phyloP scores from a whole-genome alignment of 164 flowering plant species.

The Dillenia turbinata region DNA sequence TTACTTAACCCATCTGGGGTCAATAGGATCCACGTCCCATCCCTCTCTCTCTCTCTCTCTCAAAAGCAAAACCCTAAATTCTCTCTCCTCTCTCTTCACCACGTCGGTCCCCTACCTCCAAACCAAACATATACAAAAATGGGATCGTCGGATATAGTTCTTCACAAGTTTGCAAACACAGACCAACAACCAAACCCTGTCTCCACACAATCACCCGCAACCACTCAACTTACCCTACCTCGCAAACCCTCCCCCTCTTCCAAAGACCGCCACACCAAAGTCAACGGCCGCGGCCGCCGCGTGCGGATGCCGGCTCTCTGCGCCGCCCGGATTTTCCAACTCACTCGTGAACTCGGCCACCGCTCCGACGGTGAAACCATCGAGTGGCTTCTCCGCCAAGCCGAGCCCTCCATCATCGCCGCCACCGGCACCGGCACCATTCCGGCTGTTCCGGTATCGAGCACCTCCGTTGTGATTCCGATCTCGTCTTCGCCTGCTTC shows the following conservation, averaged over 20 bases:
- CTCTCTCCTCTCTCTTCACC: too few relatives aligned
- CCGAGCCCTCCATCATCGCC: conserved; percentile 55
- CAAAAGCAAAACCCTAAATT: too few relatives aligned
- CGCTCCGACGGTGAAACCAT: conserved; percentile 64
- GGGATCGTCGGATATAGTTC: too few relatives aligned
- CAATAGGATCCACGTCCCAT: too few relatives aligned
- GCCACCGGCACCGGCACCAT: conserved; percentile 51
- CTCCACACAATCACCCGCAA: too few relatives aligned
- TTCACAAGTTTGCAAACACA: too few relatives aligned
- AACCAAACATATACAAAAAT: too few relatives aligned
- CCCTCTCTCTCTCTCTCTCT: too few relatives aligned
- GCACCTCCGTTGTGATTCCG: conserved; percentile 14
- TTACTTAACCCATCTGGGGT: too few relatives aligned
- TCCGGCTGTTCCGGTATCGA: conserved; percentile 23
- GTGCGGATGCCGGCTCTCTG: conserved; percentile 53
- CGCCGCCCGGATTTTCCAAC: conserved; percentile 61
- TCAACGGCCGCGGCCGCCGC: conserved; percentile 57
- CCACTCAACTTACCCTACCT: conserved; percentile 1
- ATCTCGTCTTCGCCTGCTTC: conserved; percentile 1
- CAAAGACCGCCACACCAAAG: conserved; percentile 52
- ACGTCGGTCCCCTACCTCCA: too few relatives aligned
- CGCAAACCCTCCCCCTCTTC: conserved; percentile 7
- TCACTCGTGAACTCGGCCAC: conserved; percentile 66
- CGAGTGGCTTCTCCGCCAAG: conserved; percentile 63
- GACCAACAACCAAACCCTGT: too few relatives aligned